A percentile compares a stretch with the other conserved stretches of the same genome.
phyloP scores from a whole-genome alignment of 306 rosid genomes.

The Argentina anserina region DNA sequence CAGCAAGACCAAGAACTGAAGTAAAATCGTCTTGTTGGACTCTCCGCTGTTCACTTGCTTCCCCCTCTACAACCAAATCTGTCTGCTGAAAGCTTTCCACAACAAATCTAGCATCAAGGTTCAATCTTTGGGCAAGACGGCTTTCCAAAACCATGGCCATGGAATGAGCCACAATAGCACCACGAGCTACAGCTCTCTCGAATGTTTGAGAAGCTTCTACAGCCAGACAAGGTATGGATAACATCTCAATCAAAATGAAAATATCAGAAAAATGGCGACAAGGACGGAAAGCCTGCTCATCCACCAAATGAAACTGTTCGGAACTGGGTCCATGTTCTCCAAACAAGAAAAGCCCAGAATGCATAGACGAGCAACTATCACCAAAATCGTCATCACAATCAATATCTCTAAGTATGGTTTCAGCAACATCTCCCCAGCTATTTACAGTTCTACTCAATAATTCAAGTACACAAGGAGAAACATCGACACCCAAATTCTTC shows the following conservation, averaged over 20 bases:
- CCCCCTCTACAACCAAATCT: conserved; percentile 58
- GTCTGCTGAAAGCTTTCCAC: conserved; percentile 57
- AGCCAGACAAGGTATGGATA: conserved; percentile 94
- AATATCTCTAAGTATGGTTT: conserved; percentile 85
- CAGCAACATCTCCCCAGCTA: conserved; percentile 99
- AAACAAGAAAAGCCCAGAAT: conserved; percentile 63
- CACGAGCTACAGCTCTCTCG: conserved; percentile 95
- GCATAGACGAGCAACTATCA: conserved; percentile 57
- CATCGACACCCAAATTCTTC: conserved; percentile 72
- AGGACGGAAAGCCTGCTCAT: conserved; percentile 68
- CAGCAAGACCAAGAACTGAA: conserved; percentile 94
- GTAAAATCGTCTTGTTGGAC: conserved; percentile 80
- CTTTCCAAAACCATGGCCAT: conserved; percentile 88
- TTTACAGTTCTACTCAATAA: conserved; percentile 85
- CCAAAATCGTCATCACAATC: conserved; percentile 84
- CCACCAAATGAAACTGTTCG: conserved; percentile 56
- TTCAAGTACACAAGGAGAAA: conserved; percentile 87
- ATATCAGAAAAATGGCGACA: conserved; percentile 77
- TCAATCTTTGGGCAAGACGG: conserved; percentile 74
- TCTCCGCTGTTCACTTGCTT: conserved; percentile 62
- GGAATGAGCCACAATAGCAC: conserved; percentile 78
- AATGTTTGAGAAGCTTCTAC: conserved; percentile 94
- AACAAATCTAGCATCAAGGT: conserved; percentile 40
- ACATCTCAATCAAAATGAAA: conserved; percentile 81
- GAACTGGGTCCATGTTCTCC: conserved; percentile 59